Conservation (phyloP, 345 rosid genomes). For the Atalantia buxifolia region DNA sequence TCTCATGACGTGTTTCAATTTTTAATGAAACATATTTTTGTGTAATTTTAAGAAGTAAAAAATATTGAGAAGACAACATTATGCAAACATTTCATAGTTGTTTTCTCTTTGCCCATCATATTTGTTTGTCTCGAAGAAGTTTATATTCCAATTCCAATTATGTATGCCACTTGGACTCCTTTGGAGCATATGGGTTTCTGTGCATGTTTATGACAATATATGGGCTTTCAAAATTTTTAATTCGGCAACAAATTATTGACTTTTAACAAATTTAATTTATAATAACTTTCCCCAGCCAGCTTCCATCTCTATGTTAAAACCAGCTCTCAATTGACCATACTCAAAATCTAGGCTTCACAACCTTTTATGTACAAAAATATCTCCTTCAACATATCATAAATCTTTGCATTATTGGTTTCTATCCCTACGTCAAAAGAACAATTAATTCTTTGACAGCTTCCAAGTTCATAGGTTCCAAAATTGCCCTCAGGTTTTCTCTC, state of each 20-base stretch:
- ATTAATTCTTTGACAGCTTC: not conserved
- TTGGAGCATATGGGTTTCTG: not conserved
- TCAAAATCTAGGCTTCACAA: not conserved
- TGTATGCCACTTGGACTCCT: not conserved
- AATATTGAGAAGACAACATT: not conserved
- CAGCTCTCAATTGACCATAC: not conserved
- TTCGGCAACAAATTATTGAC: not conserved
- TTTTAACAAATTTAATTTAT: not conserved
- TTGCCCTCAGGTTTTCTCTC: not conserved
- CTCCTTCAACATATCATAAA: not conserved
- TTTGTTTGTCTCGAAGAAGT: not conserved
- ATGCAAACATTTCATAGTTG: not conserved
- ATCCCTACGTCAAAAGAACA: not conserved
- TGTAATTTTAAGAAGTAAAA: not conserved
- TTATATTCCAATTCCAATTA: not conserved
- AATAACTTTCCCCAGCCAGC: not conserved
- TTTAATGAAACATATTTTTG: not conserved
- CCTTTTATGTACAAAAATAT: not conserved
- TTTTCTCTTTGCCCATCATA: not conserved
- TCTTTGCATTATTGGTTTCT: not conserved
- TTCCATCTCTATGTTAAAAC: not conserved
- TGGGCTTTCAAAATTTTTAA: not conserved
- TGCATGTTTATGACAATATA: not conserved
- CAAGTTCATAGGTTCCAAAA: not conserved
- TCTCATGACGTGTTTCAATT: not conserved